Percentiles rank a stretch among this genome's conserved stretches.
These are phyloP conservation scores for Cardamine resedifolia DNA, from an alignment of 345 rosid genomes.

Conservation along the genomic window DNA sequence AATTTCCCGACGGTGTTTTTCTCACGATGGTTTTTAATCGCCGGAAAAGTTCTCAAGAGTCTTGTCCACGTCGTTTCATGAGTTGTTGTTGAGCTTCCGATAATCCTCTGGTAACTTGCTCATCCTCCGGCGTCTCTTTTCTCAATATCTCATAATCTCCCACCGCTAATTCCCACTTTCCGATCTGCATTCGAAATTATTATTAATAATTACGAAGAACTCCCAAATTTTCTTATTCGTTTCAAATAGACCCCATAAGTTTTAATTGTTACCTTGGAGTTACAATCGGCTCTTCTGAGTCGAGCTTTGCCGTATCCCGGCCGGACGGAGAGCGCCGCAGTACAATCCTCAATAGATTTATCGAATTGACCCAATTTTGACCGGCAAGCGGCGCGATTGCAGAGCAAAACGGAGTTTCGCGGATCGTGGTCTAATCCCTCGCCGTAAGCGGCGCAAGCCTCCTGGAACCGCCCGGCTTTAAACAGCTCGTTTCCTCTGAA, in stretches of 20 bases:
- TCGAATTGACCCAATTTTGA: constrained; percentile 65
- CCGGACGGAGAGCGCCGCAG: constrained; percentile 59
- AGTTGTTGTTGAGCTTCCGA: constrained; percentile 56
- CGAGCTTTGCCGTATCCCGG: constrained; percentile 78
- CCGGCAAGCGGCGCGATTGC: constrained; percentile 84
- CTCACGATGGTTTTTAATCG: neutral
- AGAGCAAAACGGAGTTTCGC: constrained; percentile 69
- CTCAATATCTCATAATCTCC: constrained; percentile 69
- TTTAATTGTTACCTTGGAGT: constrained; percentile 53
- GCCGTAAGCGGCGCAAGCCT: constrained; percentile 61
- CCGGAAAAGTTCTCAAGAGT: constrained; percentile 7
- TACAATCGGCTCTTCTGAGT: constrained; percentile 82
- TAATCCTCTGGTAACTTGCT: constrained; percentile 54
- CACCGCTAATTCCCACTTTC: constrained; percentile 63
- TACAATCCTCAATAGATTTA: constrained; percentile 74
- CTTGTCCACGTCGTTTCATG: constrained; percentile 43
- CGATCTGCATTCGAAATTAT: constrained; percentile 44
- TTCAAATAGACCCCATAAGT: neutral
- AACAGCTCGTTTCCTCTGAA: constrained; percentile 72
- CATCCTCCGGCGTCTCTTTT: constrained; percentile 63
- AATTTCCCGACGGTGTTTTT: neutral
- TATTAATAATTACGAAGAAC: neutral
- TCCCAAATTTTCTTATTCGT: neutral
- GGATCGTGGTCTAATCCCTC: constrained; percentile 79
- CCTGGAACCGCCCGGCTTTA: constrained; percentile 50